A percentile compares a stretch with the other conserved stretches of the same genome.
phyloP scores from a whole-genome alignment of 352 stramenopile species.

The Aphanomyces cochlioides region DNA sequence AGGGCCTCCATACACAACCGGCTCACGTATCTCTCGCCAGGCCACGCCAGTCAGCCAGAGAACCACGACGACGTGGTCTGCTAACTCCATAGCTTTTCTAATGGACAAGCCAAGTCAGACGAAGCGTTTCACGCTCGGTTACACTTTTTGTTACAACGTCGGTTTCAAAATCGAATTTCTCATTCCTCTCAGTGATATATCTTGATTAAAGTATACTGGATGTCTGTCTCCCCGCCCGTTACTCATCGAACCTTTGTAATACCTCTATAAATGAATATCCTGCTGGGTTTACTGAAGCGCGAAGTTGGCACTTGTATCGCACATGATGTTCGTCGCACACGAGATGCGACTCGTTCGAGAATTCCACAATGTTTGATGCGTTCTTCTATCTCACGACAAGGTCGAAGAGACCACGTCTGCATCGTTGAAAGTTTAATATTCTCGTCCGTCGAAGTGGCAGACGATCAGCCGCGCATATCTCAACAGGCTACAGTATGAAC shows the following conservation, averaged over 20 bases:
- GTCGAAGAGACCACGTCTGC: too few relatives aligned
- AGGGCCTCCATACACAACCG: constrained; percentile 44
- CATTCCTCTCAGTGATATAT: too few relatives aligned
- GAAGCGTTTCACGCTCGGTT: neutral
- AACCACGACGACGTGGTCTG: constrained; percentile 25
- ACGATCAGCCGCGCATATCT: too few relatives aligned
- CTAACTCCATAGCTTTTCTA: neutral
- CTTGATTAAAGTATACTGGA: too few relatives aligned
- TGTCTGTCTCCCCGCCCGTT: neutral
- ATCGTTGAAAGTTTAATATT: too few relatives aligned
- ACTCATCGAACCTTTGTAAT: neutral
- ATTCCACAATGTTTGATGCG: too few relatives aligned
- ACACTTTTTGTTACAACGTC: constrained; percentile 4
- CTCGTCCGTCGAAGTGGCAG: too few relatives aligned
- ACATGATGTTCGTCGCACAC: neutral
- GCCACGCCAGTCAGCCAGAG: neutral
- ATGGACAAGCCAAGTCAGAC: neutral
- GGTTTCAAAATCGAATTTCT: too few relatives aligned
- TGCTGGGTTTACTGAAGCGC: neutral
- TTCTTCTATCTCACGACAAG: too few relatives aligned
- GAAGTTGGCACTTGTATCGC: too few relatives aligned
- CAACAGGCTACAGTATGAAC: too few relatives aligned
- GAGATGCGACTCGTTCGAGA: neutral
- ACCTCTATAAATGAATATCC: constrained; percentile 9
- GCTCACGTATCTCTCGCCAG: constrained; percentile 38